phyloP scores from a whole-genome alignment of 2,329 filamentous ascomycete species.

The Chalaropsis ovoidea region DNA sequence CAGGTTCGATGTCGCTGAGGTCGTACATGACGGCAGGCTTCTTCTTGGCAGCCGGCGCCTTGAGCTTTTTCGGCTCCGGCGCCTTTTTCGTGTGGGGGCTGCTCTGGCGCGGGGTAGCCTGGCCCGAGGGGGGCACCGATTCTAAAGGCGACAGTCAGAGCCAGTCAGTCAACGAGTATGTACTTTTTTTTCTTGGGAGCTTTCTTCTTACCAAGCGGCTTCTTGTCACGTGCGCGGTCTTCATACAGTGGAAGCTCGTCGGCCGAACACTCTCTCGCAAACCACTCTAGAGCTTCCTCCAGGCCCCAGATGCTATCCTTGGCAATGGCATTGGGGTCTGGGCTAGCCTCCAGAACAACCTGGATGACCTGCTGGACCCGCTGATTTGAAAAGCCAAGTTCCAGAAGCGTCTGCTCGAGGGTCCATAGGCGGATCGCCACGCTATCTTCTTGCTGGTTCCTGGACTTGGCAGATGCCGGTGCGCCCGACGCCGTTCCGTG shows the following conservation, averaged over 20 bases:
- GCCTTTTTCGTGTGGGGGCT: conserved; percentile 22
- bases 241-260: conserved; percentile 66
- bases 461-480: conserved; percentile 44
- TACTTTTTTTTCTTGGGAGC: no score
- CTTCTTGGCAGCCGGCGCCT: conserved; percentile 24
- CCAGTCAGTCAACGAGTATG: not conserved
- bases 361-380: conserved; percentile 55
- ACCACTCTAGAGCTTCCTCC: conserved; percentile 80
- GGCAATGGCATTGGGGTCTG: conserved; percentile 42
- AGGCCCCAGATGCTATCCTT: conserved; percentile 73
- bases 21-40: conserved; percentile 43
- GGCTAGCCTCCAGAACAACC: conserved; percentile 56
- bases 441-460: conserved; percentile 56
- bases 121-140: conserved; percentile 11
- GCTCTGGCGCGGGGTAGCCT: conserved; percentile 4
- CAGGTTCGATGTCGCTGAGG: conserved; percentile 58
- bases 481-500: conserved; percentile 31
- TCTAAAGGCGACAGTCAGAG: conserved; percentile 1
- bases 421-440: conserved; percentile 74
- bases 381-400: conserved; percentile 56
- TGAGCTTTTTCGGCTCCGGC: not conserved
- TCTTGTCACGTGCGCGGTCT: conserved; percentile 36
- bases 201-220: conserved; percentile 33
- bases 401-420: conserved; percentile 59
- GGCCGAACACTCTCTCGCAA: conserved; percentile 63